These are phyloP conservation scores for Echinochloa phyllopogon DNA, from an alignment of 176 grass and related monocot species.

Conservation along the genomic window DNA sequence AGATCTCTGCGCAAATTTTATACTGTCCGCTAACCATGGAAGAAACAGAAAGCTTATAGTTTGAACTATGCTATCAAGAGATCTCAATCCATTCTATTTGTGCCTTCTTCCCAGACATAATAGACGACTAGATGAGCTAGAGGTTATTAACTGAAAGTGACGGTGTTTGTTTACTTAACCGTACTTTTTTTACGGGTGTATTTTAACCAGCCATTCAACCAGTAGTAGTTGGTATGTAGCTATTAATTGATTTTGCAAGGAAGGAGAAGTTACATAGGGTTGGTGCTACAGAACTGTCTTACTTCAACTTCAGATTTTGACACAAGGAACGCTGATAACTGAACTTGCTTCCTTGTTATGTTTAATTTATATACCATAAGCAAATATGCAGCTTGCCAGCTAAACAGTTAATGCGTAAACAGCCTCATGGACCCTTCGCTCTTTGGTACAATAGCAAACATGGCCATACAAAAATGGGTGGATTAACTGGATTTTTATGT, in stretches of 20 bases:
- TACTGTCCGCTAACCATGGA: background rate
- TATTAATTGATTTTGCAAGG: background rate
- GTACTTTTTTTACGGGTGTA: background rate
- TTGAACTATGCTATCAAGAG: too few relatives aligned
- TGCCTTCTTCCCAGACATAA: background rate
- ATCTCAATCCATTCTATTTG: background rate
- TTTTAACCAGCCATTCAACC: background rate
- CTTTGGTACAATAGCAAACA: background rate
- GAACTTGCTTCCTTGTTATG: background rate
- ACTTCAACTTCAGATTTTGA: background rate
- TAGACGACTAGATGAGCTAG: background rate
- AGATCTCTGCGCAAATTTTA: background rate
- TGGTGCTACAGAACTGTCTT: background rate
- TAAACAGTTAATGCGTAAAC: background rate
- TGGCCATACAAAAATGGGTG: background rate
- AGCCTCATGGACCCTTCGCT: background rate
- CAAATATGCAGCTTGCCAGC: too few relatives aligned
- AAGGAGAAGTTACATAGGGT: background rate
- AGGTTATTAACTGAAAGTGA: background rate
- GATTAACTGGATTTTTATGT: background rate
- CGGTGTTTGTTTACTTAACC: background rate
- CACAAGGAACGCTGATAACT: background rate
- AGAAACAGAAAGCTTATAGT: background rate
- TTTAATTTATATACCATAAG: background rate
- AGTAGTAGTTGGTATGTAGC: background rate